Base-by-base conservation (phyloP, 78 protist species). In the Speleostelium caveatum region DNA sequence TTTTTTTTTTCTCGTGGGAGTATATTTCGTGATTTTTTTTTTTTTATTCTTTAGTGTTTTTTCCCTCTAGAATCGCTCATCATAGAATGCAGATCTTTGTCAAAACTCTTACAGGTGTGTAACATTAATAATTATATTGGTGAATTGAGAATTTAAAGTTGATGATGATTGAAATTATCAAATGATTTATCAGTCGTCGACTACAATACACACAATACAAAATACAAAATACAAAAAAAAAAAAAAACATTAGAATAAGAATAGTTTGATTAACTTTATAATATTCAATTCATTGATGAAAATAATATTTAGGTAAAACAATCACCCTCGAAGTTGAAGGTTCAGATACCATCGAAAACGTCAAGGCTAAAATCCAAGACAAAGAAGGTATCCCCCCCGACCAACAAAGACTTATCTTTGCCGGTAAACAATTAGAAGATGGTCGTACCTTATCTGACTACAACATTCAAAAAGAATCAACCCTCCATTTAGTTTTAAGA, bases 371-470 rank as follows among this genome's bases (percentile, higher is more conserved):
- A 96, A 98, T 98, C 92, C 98, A 98, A 92, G 99, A 98, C 95
- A 97, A 98, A 96, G 98, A 95, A 76, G 99, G 99, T 62, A 99
- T 99, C 96, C 99, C 99, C 60, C 99, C 99, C 8, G 99, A 99
- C 67, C 99, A 99, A 77, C 99, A 99, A 93, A 77, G 99, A 22
- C 96, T 99, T 41, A 99, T 99, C 93, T 99, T 98, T 73, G 98
- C 99, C 58, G 99, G 99, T 69, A 98, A 97, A 94, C 99, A 98
- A 91, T 96, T 99, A 58, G 99, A 99, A 74, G 99, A 98, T 58
- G 99, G 99, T 71, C 97, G 99, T 78, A 98, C 99, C 63, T 93
- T 99, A 1, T 28, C 94, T 32, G 99, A 98, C 94, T 99, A 99
- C 98, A 98, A 98, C 95, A 98, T 99, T 95, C 99, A 97, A 93